phyloP scores from a whole-genome alignment of 371 early-diverging fungal species.

The Mortierella sp. region DNA sequence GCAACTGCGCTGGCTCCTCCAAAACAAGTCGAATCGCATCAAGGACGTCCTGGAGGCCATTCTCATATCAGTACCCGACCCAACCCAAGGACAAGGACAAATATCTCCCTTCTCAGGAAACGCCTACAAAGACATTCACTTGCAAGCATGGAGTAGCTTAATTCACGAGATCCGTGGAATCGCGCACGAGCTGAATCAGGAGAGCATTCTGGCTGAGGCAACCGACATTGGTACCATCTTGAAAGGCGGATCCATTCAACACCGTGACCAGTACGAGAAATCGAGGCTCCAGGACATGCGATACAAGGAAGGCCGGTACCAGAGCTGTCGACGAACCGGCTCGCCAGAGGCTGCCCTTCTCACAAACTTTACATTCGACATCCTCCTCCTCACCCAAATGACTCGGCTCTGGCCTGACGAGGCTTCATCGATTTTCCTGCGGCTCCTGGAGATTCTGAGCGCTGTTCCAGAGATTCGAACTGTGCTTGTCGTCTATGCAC shows the following conservation, averaged over 20 bases:
- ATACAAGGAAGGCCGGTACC: background rate
- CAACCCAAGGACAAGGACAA: background rate
- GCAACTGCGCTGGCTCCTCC: constrained; percentile 33
- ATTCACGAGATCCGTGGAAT: constrained; percentile 31
- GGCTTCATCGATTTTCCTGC: constrained; percentile 21
- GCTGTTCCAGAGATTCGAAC: constrained; percentile 34
- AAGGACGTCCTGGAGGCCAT: constrained; percentile 45
- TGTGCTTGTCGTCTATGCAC: constrained; percentile 15
- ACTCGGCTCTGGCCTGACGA: constrained; percentile 21
- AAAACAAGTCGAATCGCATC: constrained; percentile 5
- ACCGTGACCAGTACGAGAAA: background rate
- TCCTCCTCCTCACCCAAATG: constrained; percentile 30
- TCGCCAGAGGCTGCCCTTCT: constrained; percentile 4
- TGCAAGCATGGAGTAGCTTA: constrained; percentile 35
- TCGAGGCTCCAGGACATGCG: background rate
- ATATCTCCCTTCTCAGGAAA: background rate
- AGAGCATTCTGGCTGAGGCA: constrained; percentile 17
- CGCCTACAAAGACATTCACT: background rate
- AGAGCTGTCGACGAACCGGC: background rate
- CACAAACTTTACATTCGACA: constrained; percentile 40
- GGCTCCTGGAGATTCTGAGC: constrained; percentile 18
- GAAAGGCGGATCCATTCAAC: background rate
- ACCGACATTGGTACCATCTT: background rate
- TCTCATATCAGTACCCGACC: constrained; percentile 18
- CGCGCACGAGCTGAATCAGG: background rate